These are phyloP conservation scores for Hyphopichia burtonii DNA, from an alignment of 1,139 yeast genomes.

Conservation along the genomic window DNA sequence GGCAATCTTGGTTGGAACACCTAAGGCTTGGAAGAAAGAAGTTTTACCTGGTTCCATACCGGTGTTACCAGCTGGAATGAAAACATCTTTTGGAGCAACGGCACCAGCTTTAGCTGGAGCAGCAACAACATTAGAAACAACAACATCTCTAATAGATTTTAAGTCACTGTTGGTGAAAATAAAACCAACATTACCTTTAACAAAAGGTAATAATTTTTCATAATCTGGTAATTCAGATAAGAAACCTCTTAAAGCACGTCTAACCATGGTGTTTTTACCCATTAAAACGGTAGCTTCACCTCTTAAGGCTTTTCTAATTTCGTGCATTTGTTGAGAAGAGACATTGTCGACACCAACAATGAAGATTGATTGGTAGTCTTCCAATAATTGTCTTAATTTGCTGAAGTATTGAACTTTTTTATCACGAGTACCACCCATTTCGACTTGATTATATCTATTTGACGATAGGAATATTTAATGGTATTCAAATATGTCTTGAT, in stretches of 20 bases:
- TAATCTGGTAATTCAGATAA: conserved; percentile 90
- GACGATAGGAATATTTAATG: conserved; percentile 98
- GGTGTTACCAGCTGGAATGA: conserved; percentile 99
- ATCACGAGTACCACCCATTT: conserved; percentile 99
- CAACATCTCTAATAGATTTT: conserved; percentile 84
- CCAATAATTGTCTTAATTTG: conserved; percentile 93
- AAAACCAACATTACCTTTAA: conserved; percentile 99
- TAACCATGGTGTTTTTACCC: conserved; percentile 99
- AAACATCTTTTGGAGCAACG: conserved; percentile 95
- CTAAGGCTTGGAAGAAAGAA: conserved; percentile 99
- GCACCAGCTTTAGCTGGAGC: conserved; percentile 99
- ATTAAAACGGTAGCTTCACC: conserved; percentile 91
- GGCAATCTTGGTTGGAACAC: conserved; percentile 99
- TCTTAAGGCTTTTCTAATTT: conserved; percentile 96
- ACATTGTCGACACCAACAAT: conserved; percentile 99
- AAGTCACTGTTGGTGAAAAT: conserved; percentile 97
- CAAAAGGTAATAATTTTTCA: conserved; percentile 92
- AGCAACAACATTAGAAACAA: conserved; percentile 92
- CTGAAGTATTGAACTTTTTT: conserved; percentile 93
- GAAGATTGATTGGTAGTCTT: conserved; percentile 97
- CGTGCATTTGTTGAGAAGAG: conserved; percentile 99
- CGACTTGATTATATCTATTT: conserved; percentile 56
- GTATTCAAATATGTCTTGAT: conserved; percentile 21
- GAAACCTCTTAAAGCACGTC: conserved; percentile 99
- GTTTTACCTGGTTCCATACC: conserved; percentile 99